Percentiles rank a stretch among this genome's conserved stretches.
These are phyloP conservation scores for Jatropha curcas DNA, from an alignment of 345 rosid genomes.

Conservation along the genomic window DNA sequence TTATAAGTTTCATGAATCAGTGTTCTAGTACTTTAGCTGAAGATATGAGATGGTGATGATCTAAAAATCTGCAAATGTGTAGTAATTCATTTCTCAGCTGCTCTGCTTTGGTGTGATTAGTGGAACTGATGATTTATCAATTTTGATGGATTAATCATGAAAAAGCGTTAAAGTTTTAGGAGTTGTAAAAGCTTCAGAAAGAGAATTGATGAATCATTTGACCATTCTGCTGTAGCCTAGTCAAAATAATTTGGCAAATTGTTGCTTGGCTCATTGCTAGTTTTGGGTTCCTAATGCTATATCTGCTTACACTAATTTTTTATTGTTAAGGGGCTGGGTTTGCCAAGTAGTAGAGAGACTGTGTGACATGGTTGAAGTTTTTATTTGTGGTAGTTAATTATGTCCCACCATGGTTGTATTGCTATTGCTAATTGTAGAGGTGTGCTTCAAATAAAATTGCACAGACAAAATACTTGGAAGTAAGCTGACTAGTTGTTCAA, in stretches of 20 bases:
- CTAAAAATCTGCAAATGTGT: not conserved
- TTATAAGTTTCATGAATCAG: not conserved
- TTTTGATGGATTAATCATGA: not conserved
- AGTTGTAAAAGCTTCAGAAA: not conserved
- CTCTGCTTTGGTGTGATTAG: not conserved
- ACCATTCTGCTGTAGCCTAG: not conserved
- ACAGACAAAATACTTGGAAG: not conserved
- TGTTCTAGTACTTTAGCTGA: not conserved
- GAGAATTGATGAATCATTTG: not conserved
- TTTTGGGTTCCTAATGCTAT: not conserved
- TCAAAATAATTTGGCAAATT: not conserved
- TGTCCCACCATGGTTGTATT: not conserved
- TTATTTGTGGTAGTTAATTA: conserved; percentile 1
- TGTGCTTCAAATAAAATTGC: not conserved
- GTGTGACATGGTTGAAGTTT: not conserved
- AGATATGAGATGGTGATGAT: not conserved
- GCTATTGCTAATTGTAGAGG: not conserved
- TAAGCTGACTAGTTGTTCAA: not conserved
- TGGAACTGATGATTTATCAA: not conserved
- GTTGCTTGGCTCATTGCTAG: not conserved
- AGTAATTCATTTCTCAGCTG: not conserved
- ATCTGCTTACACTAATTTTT: not conserved
- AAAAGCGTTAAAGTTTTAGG: too few species aligned
- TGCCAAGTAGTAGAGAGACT: not conserved
- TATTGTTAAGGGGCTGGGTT: not conserved